phyloP scores from a whole-genome alignment of 2,329 filamentous ascomycete species.

The Rugonectria rugulosa region DNA sequence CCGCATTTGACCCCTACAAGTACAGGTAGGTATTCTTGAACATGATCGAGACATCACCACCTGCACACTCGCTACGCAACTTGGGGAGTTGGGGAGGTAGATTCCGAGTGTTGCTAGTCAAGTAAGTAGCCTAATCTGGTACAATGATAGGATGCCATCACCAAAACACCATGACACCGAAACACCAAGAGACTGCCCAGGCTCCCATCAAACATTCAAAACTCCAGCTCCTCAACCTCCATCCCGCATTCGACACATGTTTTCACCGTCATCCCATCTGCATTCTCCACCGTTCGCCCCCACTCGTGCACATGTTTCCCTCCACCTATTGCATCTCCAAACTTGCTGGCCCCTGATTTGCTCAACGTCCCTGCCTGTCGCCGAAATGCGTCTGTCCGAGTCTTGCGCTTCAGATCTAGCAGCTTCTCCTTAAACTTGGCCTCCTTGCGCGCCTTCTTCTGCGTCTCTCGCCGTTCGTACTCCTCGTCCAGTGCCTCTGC shows the following conservation, averaged over 20 bases:
- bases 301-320: conserved; percentile 90
- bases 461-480: conserved; percentile 78
- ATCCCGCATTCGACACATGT: conserved; percentile 79
- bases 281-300: conserved; percentile 72
- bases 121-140: too few relatives aligned
- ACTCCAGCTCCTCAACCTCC: conserved; percentile 80
- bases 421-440: conserved; percentile 91
- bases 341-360: conserved; percentile 62
- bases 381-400: conserved; percentile 87
- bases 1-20: too few relatives aligned
- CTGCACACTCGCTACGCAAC: too few relatives aligned
- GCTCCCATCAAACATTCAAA: conserved; percentile 50
- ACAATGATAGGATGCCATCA: too few relatives aligned
- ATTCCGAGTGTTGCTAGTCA: too few relatives aligned
- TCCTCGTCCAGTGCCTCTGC: conserved; percentile 86
- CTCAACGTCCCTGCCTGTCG: conserved; percentile 69
- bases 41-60: not conserved
- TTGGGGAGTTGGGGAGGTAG: too few relatives aligned
- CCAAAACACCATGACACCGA: too few relatives aligned
- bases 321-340: conserved; percentile 78
- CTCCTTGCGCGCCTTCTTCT: conserved; percentile 87
- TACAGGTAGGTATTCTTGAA: too few relatives aligned
- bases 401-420: conserved; percentile 90
- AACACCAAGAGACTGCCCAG: too few relatives aligned
- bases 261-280: conserved; percentile 80